Evolutionary conservation across 176 grass and related monocot genomes (phyloP).

Genomic region (Poa pratensis): DNA sequence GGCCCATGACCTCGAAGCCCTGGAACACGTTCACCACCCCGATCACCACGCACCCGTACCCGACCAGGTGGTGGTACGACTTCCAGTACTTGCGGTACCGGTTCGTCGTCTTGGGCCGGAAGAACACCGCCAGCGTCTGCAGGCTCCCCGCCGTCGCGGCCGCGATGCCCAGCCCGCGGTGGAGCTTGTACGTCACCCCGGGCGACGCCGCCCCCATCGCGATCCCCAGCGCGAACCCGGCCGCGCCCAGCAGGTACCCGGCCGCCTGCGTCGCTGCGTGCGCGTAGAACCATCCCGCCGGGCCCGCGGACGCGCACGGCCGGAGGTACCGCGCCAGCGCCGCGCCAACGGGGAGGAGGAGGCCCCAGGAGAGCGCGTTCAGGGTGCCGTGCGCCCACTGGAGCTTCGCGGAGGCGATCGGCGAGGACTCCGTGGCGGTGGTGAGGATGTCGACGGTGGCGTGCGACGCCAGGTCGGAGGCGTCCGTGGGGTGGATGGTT

Average conservation of each 20-base stretch:
- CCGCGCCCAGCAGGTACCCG: constrained; percentile 65
- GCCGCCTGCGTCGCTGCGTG: constrained; percentile 73
- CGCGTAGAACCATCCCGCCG: constrained; percentile 87
- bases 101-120: constrained; percentile 96
- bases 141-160: constrained; percentile 76
- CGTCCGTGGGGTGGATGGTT: constrained; percentile 78
- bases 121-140: constrained; percentile 86
- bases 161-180: constrained; percentile 83
- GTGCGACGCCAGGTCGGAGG: constrained; percentile 89
- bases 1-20: constrained; percentile 91
- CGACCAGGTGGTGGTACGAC: constrained; percentile 98
- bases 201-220: constrained; percentile 73
- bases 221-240: constrained; percentile 85
- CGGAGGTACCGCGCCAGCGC: constrained; percentile 89
- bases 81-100: constrained; percentile 98
- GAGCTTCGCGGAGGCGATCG: constrained; percentile 44
- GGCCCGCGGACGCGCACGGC: constrained; percentile 56
- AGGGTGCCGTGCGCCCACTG: constrained; percentile 68
- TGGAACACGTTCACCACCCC: constrained; percentile 99
- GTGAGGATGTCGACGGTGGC: constrained; percentile 88
- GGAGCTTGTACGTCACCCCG: constrained; percentile 78
- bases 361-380: constrained; percentile 82
- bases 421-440: constrained; percentile 66
- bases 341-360: constrained; percentile 74
- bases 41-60: constrained; percentile 87